Percentiles rank a stretch among this genome's conserved stretches.
These are phyloP conservation scores for Allodekkera sacchari DNA, from an alignment of 805 yeast genomes.

Conservation along the genomic window DNA sequence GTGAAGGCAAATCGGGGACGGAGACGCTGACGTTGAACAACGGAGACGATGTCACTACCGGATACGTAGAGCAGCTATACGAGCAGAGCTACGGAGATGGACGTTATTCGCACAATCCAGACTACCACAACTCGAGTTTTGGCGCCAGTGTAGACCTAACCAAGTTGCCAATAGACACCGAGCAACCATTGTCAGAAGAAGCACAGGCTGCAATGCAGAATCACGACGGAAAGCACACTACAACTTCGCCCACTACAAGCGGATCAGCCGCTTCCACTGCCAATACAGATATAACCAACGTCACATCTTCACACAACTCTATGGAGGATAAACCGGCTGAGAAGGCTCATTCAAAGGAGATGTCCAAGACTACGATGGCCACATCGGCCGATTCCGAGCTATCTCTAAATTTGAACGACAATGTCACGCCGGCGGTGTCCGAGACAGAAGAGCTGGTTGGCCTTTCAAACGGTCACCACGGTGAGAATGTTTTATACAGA, in stretches of 20 bases:
- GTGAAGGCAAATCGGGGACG: conserved; percentile 1
- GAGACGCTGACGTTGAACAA: not conserved
- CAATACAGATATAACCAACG: no score
- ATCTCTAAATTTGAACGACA: conserved; percentile 22
- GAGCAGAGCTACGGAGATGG: conserved; percentile 23
- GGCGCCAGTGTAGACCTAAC: conserved; percentile 6
- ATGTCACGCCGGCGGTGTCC: conserved; percentile 21
- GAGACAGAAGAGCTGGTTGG: conserved; percentile 28
- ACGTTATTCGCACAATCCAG: conserved; percentile 19
- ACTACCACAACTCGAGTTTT: conserved; percentile 15
- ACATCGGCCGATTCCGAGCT: conserved; percentile 24
- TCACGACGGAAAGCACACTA: not conserved
- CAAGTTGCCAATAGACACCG: conserved; percentile 3
- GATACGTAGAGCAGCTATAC: conserved; percentile 25
- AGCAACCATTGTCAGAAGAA: no score
- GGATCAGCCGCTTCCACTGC: no score
- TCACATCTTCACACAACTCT: no score
- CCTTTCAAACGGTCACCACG: conserved; percentile 26
- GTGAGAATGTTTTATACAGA: conserved; percentile 23
- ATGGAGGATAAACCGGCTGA: not conserved
- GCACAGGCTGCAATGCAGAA: conserved; percentile 1
- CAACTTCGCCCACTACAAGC: not conserved
- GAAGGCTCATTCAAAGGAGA: not conserved
- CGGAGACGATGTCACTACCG: not conserved
- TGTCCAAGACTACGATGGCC: conserved; percentile 15